Base-by-base conservation (phyloP, 2,329 filamentous ascomycete genomes). In the Lachnellula subtilissima region DNA sequence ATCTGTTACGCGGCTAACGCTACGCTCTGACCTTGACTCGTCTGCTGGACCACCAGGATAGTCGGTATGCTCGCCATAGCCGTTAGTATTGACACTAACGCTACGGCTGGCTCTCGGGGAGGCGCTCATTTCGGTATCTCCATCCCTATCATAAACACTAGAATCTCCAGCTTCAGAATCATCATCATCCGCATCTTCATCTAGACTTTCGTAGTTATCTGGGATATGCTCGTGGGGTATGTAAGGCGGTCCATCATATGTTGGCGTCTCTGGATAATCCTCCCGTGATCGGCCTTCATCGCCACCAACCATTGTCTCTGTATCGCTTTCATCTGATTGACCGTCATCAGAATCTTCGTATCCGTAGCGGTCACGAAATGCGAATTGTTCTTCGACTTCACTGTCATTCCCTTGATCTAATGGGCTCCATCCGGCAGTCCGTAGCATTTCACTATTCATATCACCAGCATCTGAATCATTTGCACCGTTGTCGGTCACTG, bases 51-150 rank as follows among this genome's bases (percentile, higher is more conserved):
- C 28, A 32, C 28, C 0, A 32, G 57, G 48, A 19, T 55, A 51
- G 17, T 50, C 52, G 25, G 23, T 46, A 32, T 50, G 5, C 36
- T 52, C 43, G 12, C 22, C 49, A n/a, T 48, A 46, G 17, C 48
- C 46, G 37, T 57, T 45, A 22, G 39, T 45, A 7, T 58, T 49
- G 4, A 55, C 39, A 39, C 57, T 60, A 1, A 53, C 52, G 46
- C 57, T 59, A 23, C 52, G 56, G 36, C 52, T 61, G 43, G 50
- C 48, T 49, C 50, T 48, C 11, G 67, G 62, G 1, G 66, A 67
- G 4, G 58, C 59, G 49, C 61, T 69, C 70, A 72, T 72, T 50
- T 71, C 68, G 35, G 70, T 68, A 50, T 72, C 70, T 14, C 70
- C 69, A 54, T 72, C 70, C 9, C 56, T 47, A 54, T 72, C 70